These are phyloP conservation scores for Kingdonia uniflora DNA, from an alignment of 164 flowering plant species.

Conservation along the genomic window DNA sequence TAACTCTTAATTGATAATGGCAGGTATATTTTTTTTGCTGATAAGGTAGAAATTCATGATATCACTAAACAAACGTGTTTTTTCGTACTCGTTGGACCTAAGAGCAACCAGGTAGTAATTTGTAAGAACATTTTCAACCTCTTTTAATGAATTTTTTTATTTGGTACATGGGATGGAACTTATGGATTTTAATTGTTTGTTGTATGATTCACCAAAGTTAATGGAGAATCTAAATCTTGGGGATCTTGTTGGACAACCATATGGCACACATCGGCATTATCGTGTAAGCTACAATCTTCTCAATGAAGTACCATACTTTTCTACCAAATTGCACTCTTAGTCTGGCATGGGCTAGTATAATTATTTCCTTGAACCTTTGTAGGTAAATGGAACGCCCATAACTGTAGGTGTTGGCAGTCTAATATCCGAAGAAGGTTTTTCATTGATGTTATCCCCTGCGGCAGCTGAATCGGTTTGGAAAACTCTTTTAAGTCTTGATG, in stretches of 20 bases:
- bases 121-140: not conserved
- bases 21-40: constrained; percentile 83
- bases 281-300: constrained; percentile 33
- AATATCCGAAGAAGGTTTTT: constrained; percentile 64
- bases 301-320: not conserved
- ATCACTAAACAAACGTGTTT: constrained; percentile 60
- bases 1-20: not conserved
- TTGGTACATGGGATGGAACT: not conserved
- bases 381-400: constrained; percentile 78
- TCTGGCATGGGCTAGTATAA: not conserved
- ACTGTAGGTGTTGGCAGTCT: constrained; percentile 81
- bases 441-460: constrained; percentile 60
- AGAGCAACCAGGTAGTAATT: constrained; percentile 55
- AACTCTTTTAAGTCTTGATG: constrained; percentile 55
- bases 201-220: constrained; percentile 29
- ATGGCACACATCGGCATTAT: constrained; percentile 73
- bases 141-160: not conserved
- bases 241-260: constrained; percentile 67
- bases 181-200: constrained; percentile 9
- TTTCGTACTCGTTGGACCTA: constrained; percentile 65
- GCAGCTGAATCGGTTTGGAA: constrained; percentile 67
- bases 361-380: constrained; percentile 7
- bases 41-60: constrained; percentile 77
- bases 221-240: constrained; percentile 60
- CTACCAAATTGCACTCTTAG: not conserved